Evolutionary conservation across 768 basidiomycete species (phyloP).

Genomic region (Clitopilus passeckerianus): DNA sequence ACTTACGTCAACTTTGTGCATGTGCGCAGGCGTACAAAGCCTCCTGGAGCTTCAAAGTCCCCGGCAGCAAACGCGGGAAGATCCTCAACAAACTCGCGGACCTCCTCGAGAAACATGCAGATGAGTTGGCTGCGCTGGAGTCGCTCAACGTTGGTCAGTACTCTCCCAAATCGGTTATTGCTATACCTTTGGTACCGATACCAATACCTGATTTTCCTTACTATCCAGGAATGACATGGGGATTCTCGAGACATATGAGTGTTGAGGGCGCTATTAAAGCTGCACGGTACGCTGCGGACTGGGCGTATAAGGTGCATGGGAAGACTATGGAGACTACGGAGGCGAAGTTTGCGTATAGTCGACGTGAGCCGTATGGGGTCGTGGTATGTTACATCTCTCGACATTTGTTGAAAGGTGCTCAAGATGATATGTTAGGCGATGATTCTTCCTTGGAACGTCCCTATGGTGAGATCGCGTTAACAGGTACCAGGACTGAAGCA

Average conservation of each 20-base stretch:
- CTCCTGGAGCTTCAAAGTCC: conserved; percentile 59
- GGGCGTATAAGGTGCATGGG: conserved; percentile 83
- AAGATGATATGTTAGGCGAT: conserved; percentile 17
- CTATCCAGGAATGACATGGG: neutral
- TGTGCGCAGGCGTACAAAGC: conserved; percentile 36
- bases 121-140: conserved; percentile 24
- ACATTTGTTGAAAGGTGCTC: neutral
- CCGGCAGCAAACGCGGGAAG: conserved; percentile 31
- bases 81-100: conserved; percentile 25
- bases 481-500: neutral
- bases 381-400: conserved; percentile 15
- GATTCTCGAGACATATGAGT: neutral
- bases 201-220: conserved; percentile 28
- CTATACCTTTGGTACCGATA: neutral
- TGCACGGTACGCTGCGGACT: conserved; percentile 83
- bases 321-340: conserved; percentile 59
- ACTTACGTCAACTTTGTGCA: neutral
- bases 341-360: conserved; percentile 20
- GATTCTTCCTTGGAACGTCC: conserved; percentile 56
- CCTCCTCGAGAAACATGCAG: conserved; percentile 20
- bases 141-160: conserved; percentile 14
- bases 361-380: conserved; percentile 52
- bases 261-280: conserved; percentile 25
- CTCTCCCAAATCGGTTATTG: too few species aligned
- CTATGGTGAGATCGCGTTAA: conserved; percentile 10